Evolutionary conservation across 106 monocot species (phyloP).

Genomic region (Ottelia alismoides): DNA sequence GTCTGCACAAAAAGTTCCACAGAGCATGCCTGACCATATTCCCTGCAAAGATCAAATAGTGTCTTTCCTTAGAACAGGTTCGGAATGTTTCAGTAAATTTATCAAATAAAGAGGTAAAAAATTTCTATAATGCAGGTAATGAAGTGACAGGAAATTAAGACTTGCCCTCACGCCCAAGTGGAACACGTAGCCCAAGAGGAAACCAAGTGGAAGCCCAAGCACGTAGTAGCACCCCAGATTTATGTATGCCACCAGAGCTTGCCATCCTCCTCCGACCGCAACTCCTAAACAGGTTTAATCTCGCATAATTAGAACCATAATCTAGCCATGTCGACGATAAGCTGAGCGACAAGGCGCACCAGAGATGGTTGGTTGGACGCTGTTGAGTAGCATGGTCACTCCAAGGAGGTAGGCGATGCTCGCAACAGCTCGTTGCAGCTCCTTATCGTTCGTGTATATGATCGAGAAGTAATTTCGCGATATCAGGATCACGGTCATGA

Average conservation of each 20-base stretch:
- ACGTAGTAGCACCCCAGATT: slow-evolving; percentile 72
- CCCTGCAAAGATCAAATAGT: too few relatives aligned
- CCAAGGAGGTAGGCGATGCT: slow-evolving; percentile 64
- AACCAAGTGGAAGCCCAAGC: slow-evolving; percentile 78
- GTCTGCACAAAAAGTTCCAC: slow-evolving; percentile 71
- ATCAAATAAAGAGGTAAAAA: background rate
- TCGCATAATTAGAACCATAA: too few relatives aligned
- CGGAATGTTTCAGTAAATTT: too few relatives aligned
- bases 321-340: too few relatives aligned
- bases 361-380: slow-evolving; percentile 84
- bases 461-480: slow-evolving; percentile 31
- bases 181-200: slow-evolving; percentile 42
- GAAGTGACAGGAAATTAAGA: background rate
- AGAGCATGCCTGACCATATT: slow-evolving; percentile 92
- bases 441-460: slow-evolving; percentile 50
- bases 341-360: slow-evolving; percentile 11
- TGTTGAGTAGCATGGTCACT: slow-evolving; percentile 89
- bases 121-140: background rate
- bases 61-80: background rate
- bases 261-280: slow-evolving; percentile 77
- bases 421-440: slow-evolving; percentile 52
- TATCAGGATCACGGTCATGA: slow-evolving; percentile 35
- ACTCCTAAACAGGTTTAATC: slow-evolving; percentile 21
- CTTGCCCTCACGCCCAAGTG: slow-evolving; percentile 59
- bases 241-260: slow-evolving; percentile 65